A percentile compares a stretch with the other conserved stretches of the same genome.
Evolutionary conservation across 2,329 filamentous ascomycete genomes (phyloP).

Genomic region (Talaromyces sp.): DNA sequence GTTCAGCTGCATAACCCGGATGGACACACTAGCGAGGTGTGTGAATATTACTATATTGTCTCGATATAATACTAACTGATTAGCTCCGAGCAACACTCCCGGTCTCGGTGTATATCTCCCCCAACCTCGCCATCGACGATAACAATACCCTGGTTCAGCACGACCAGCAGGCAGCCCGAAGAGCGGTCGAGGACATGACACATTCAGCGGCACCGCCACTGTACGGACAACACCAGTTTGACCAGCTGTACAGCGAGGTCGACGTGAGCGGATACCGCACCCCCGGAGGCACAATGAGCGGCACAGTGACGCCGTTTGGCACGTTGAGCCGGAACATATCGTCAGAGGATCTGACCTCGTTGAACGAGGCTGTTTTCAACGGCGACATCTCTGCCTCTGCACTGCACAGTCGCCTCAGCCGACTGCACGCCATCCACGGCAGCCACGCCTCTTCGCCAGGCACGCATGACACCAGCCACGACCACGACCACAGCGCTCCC

Average conservation of each 20-base stretch:
- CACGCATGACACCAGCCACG: slow-evolving; percentile 15
- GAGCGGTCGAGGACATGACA: slow-evolving; percentile 51
- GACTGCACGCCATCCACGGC: slow-evolving; percentile 40
- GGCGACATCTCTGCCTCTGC: slow-evolving; percentile 56
- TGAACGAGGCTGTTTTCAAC: slow-evolving; percentile 44
- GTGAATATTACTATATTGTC: slow-evolving; percentile 17
- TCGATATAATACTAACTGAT: neutral
- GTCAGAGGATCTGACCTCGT: slow-evolving; percentile 67
- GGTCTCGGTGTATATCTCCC: slow-evolving; percentile 91
- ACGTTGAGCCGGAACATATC: slow-evolving; percentile 69
- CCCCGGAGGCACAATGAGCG: slow-evolving; percentile 58
- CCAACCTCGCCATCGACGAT: slow-evolving; percentile 82
- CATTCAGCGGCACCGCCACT: slow-evolving; percentile 68
- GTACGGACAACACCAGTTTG: slow-evolving; percentile 84
- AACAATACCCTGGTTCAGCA: slow-evolving; percentile 71
- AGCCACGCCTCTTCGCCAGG: slow-evolving; percentile 19
- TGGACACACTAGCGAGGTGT: slow-evolving; percentile 83
- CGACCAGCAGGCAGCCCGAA: slow-evolving; percentile 46
- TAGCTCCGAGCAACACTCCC: slow-evolving; percentile 83
- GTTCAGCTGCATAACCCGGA: slow-evolving; percentile 92
- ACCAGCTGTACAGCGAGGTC: slow-evolving; percentile 84
- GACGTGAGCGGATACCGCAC: slow-evolving; percentile 78
- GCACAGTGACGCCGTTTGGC: slow-evolving; percentile 74
- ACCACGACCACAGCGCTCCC: slow-evolving; percentile 16
- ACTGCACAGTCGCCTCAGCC: slow-evolving; percentile 64